Conservation (phyloP, 2,329 filamentous ascomycete genomes). For the Colletotrichum echinochloae region DNA sequence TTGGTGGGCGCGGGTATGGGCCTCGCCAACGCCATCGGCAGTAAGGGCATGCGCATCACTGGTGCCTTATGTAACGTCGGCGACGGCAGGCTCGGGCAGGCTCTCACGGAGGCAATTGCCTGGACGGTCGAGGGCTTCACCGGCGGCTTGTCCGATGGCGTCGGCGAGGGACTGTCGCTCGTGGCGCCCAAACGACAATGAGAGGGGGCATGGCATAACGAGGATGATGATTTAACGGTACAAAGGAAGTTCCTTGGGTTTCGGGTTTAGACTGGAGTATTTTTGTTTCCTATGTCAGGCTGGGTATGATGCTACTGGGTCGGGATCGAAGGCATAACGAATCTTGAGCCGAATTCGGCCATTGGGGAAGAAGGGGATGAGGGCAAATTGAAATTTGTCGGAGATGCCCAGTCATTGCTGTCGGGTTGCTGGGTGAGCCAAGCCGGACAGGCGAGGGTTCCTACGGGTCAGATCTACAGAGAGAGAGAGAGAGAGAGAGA, state of each 20-base stretch:
- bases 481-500: no score
- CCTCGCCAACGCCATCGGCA: slow-evolving; percentile 65
- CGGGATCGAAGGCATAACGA: neutral
- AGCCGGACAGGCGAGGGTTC: neutral
- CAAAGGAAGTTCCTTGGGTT: neutral
- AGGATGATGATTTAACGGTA: neutral
- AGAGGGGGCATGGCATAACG: neutral
- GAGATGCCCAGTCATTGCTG: neutral
- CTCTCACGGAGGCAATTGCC: slow-evolving; percentile 64
- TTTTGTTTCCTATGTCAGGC: slow-evolving; percentile 6
- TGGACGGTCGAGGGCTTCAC: slow-evolving; percentile 75
- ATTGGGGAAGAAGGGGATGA: neutral
- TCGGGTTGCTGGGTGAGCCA: slow-evolving; percentile 3
- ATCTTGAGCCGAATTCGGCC: neutral
- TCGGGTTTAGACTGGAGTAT: slow-evolving; percentile 29
- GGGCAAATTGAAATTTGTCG: neutral
- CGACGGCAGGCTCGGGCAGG: slow-evolving; percentile 72
- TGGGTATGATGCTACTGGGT: neutral
- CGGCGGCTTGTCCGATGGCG: slow-evolving; percentile 75
- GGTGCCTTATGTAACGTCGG: slow-evolving; percentile 70
- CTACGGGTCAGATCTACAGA: neutral
- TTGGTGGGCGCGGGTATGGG: slow-evolving; percentile 64
- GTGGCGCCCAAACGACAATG: slow-evolving; percentile 36
- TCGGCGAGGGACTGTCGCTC: slow-evolving; percentile 53
- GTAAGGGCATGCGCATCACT: slow-evolving; percentile 62